phyloP scores from a whole-genome alignment of 2,329 filamentous ascomycete genomes.

The Xylariales sp. region DNA sequence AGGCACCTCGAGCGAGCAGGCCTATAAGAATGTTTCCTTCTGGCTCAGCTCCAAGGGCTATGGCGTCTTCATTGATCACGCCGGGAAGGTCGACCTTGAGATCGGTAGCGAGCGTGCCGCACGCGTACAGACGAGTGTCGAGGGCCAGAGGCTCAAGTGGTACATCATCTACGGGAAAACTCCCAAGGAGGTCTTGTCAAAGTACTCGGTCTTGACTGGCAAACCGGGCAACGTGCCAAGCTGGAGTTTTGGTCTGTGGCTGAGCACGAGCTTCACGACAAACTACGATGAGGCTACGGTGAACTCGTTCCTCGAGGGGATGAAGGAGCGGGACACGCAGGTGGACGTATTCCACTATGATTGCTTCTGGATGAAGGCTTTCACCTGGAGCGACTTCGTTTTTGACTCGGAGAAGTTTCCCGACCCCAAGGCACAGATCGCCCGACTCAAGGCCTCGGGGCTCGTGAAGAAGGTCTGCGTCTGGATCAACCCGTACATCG shows the following conservation, averaged over 20 bases:
- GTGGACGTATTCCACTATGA: constrained; percentile 74
- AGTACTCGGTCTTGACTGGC: constrained; percentile 66
- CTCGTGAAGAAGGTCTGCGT: constrained; percentile 64
- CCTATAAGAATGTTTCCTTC: constrained; percentile 69
- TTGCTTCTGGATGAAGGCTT: constrained; percentile 74
- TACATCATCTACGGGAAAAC: constrained; percentile 69
- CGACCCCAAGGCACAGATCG: constrained; percentile 60
- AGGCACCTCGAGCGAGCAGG: constrained; percentile 65
- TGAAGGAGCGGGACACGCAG: constrained; percentile 59
- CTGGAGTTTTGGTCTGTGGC: constrained; percentile 75
- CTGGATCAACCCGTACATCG: constrained; percentile 75
- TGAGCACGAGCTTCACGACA: constrained; percentile 73
- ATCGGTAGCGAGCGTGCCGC: constrained; percentile 70
- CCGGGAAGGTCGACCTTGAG: constrained; percentile 67
- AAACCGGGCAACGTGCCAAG: constrained; percentile 59
- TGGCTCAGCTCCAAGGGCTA: constrained; percentile 71
- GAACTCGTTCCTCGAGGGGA: constrained; percentile 63
- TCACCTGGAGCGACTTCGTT: constrained; percentile 71
- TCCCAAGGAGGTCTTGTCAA: constrained; percentile 66
- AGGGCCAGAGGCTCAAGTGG: constrained; percentile 67
- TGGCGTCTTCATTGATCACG: constrained; percentile 69
- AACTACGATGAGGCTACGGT: constrained; percentile 69
- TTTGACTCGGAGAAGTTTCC: constrained; percentile 67
- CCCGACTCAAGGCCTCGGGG: constrained; percentile 57
- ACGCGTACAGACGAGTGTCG: constrained; percentile 64